Evolutionary conservation across 2,329 filamentous ascomycete species (phyloP).

Genomic region (Venturia oleaginea): DNA sequence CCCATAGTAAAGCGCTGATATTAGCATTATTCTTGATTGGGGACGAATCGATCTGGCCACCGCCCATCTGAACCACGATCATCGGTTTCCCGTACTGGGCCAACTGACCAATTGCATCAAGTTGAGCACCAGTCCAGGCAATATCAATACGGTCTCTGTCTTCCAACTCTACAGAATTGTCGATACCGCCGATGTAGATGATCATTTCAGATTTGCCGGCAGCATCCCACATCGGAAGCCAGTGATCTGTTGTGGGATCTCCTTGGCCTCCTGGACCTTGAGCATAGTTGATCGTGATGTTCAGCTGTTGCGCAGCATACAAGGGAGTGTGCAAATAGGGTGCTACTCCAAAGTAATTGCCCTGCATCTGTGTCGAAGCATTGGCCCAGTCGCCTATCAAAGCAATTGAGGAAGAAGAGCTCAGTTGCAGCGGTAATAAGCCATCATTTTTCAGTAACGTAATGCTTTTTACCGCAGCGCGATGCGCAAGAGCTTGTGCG

Average conservation of each 20-base stretch:
- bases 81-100: constrained; percentile 40
- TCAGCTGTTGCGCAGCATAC: constrained; percentile 40
- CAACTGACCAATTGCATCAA: constrained; percentile 41
- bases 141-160: constrained; percentile 43
- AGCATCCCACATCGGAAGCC: constrained; percentile 22
- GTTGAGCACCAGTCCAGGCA: constrained; percentile 43
- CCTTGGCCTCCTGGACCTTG: constrained; percentile 23
- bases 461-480: constrained; percentile 41
- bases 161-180: constrained; percentile 45
- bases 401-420: constrained; percentile 36
- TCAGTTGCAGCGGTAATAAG: constrained; percentile 34
- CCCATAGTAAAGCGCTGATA: constrained; percentile 47
- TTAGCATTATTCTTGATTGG: constrained; percentile 39
- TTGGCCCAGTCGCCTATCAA: constrained; percentile 52
- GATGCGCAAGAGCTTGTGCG: constrained; percentile 46
- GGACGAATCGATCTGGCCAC: constrained; percentile 43
- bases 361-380: constrained; percentile 47
- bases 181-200: constrained; percentile 47
- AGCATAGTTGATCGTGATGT: constrained; percentile 38
- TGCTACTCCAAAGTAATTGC: constrained; percentile 49
- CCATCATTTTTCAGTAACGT: constrained; percentile 46
- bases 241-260: constrained; percentile 25
- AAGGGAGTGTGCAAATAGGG: constrained; percentile 48
- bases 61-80: constrained; percentile 44
- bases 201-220: constrained; percentile 42